Evolutionary conservation across 2,329 filamentous ascomycete species (phyloP).

Genomic region (Alternaria brassicicola): DNA sequence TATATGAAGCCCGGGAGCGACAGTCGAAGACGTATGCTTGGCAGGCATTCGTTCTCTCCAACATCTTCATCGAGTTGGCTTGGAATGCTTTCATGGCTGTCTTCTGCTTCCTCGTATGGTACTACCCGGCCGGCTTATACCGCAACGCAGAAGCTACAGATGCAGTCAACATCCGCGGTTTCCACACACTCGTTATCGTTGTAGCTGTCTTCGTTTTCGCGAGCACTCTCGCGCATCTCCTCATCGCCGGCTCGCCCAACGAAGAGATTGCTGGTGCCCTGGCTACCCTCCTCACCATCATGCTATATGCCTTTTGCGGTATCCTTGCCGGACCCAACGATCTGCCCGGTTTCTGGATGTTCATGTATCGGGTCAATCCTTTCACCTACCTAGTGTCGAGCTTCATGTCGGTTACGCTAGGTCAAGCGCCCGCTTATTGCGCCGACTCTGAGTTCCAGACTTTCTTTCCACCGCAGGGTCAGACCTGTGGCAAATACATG

Average conservation of each 20-base stretch:
- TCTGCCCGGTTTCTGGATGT: slow-evolving; percentile 76
- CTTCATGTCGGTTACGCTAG: slow-evolving; percentile 58
- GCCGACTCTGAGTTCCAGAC: slow-evolving; percentile 49
- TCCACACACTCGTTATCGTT: slow-evolving; percentile 70
- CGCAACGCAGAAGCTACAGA: slow-evolving; percentile 68
- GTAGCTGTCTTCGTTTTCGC: slow-evolving; percentile 67
- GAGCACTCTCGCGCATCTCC: slow-evolving; percentile 73
- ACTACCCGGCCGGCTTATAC: slow-evolving; percentile 70
- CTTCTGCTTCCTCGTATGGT: slow-evolving; percentile 63
- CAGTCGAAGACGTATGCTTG: slow-evolving; percentile 75
- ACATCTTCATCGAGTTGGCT: slow-evolving; percentile 70
- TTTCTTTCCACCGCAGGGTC: slow-evolving; percentile 48
- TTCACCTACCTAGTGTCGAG: slow-evolving; percentile 71
- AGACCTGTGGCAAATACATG: slow-evolving; percentile 55
- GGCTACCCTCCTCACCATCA: slow-evolving; percentile 63
- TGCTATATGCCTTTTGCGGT: slow-evolving; percentile 54
- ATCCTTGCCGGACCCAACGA: slow-evolving; percentile 65
- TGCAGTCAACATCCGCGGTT: slow-evolving; percentile 64
- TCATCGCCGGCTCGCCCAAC: slow-evolving; percentile 71
- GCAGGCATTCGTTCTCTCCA: slow-evolving; percentile 73
- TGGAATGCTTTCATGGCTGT: slow-evolving; percentile 59
- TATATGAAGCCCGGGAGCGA: slow-evolving; percentile 65
- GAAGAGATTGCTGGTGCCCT: slow-evolving; percentile 71
- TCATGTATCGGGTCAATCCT: slow-evolving; percentile 74
- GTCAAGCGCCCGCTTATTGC: slow-evolving; percentile 57